A percentile compares a stretch with the other conserved stretches of the same genome.
Evolutionary conservation across 2,329 filamentous ascomycete species (phyloP).

Genomic region (Nemania serpens): DNA sequence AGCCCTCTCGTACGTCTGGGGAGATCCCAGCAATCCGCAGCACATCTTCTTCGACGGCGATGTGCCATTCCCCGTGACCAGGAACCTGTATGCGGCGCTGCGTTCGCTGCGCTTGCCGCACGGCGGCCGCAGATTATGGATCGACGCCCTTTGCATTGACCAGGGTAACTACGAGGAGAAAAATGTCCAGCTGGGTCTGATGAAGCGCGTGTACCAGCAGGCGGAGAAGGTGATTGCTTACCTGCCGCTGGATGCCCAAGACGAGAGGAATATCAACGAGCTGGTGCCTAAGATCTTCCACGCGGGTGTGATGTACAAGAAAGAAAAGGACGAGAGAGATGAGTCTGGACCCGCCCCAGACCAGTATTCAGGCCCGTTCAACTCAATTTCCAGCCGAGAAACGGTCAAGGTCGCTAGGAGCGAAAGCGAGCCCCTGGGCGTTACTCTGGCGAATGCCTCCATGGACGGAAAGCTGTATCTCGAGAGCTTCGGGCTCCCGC

Average conservation of each 20-base stretch:
- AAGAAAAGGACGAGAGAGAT: neutral
- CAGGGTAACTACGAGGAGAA: constrained; percentile 18
- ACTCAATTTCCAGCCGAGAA: constrained; percentile 3
- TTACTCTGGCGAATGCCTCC: neutral
- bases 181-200: constrained; percentile 11
- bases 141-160: constrained; percentile 23
- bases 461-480: constrained; percentile 6
- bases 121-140: constrained; percentile 11
- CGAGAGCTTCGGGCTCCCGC: constrained; percentile 20
- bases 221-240: constrained; percentile 19
- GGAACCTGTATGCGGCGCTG: constrained; percentile 15
- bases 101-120: constrained; percentile 14
- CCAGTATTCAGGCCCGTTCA: constrained; percentile 1
- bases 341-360: neutral
- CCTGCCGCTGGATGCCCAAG: neutral
- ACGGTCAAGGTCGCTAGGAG: constrained; percentile 1
- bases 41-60: constrained; percentile 14
- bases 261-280: constrained; percentile 12
- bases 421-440: neutral
- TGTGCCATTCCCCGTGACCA: constrained; percentile 1
- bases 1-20: constrained; percentile 26
- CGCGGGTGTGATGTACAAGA: neutral
- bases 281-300: constrained; percentile 13
- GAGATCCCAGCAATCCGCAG: constrained; percentile 6
- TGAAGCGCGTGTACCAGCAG: constrained; percentile 18